Evolutionary conservation across 306 rosid species (phyloP), one percentile per base, ranked within the genome.

Genomic region (Cucurbita moschata): DNA sequence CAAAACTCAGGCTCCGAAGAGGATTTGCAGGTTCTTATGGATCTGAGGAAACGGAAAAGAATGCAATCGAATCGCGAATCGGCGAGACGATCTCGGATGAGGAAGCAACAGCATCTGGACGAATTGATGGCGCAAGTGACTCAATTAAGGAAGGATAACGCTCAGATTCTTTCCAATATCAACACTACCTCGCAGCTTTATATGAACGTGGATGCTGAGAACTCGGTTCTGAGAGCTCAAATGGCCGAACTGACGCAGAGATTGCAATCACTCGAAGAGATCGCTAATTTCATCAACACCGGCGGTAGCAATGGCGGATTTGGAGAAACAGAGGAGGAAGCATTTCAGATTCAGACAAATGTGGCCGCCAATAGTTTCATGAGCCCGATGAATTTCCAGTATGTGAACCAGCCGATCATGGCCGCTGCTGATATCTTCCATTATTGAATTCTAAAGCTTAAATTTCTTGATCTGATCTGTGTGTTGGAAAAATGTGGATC

Each of bases 11-110:
- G 91, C 0, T 88, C 90, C 1, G 96, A 88, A 43, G 92, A 81
- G 9, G 87, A 87, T 11, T 62, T 89, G 82, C 86, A 77, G 80
- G 54, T 59, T 19, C 7, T 83, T 83, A 83, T 86, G 86, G 88
- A 88, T 78, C 80, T 88, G 67, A 86, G 90, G 6, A 91, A 89
- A 16, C 77, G 84, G 85, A 94, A 89, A 75, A 82, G 99, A 76
- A 91, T 86, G 89, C 76, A 86, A 77, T 88, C 97, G 7, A 94
- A 94, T 10, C 82, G 97, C 0, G 97, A 91, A 70, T 94, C 99
- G 7, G 99, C 99, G 1, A 84, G 86, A 75, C 81, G 97, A 66
- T 94, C 96, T 0, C 51, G 99, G 74, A 77, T 84, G 95, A 54
- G 88, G 44, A 91, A 88, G 75, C 99, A 91, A 84, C 83, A 89